phyloP scores from a whole-genome alignment of 805 yeast species.

The Priceomyces castillae region DNA sequence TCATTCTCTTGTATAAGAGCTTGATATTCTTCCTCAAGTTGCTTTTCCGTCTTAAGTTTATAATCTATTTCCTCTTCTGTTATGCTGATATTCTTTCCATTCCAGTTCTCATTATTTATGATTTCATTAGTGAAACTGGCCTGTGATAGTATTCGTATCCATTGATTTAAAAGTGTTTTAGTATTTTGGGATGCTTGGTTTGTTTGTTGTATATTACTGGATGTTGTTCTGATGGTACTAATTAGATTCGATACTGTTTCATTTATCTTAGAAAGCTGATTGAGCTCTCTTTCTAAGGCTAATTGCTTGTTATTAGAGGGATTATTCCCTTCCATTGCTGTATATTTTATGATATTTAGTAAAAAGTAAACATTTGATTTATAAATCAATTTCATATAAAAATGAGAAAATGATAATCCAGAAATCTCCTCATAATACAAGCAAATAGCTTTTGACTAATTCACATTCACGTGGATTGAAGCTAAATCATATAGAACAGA shows the following conservation, averaged over 20 bases:
- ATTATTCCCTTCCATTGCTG: slow-evolving; percentile 2
- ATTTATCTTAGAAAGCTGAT: slow-evolving; percentile 32
- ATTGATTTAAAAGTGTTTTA: slow-evolving; percentile 50
- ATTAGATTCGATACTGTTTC: slow-evolving; percentile 28
- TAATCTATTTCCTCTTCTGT: slow-evolving; percentile 16
- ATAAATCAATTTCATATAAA: no score
- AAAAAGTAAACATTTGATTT: not conserved
- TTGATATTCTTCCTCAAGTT: slow-evolving; percentile 22
- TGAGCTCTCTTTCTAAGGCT: slow-evolving; percentile 30
- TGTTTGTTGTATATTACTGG: slow-evolving; percentile 26
- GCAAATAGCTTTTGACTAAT: no score
- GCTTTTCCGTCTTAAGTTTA: slow-evolving; percentile 19
- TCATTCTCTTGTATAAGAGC: slow-evolving; percentile 28
- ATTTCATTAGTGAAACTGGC: slow-evolving; percentile 52
- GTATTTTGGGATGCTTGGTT: slow-evolving; percentile 47
- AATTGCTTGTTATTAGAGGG: slow-evolving; percentile 8
- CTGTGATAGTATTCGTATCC: slow-evolving; percentile 63
- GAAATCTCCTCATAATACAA: no score
- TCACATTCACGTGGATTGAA: no score
- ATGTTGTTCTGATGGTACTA: slow-evolving; percentile 26
- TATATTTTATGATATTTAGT: not conserved
- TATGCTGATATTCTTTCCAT: slow-evolving; percentile 24
- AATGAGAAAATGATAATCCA: no score
- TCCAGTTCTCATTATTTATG: slow-evolving; percentile 43
- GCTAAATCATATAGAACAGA: no score